Conservation (phyloP, 2,329 filamentous ascomycete species). For the Nemania serpens region DNA sequence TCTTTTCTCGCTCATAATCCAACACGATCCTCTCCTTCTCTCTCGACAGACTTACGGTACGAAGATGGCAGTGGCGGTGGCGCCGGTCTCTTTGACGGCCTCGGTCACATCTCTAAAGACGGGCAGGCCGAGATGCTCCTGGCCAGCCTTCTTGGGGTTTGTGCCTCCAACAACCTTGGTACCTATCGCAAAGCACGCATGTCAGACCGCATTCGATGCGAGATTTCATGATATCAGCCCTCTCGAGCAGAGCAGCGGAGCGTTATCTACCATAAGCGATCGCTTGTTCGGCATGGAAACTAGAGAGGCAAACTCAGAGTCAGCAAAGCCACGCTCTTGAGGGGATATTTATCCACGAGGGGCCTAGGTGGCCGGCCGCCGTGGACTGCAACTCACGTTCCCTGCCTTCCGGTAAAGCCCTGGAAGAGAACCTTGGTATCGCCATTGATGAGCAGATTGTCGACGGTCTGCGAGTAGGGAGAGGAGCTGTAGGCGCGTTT, state of each 20-base stretch:
- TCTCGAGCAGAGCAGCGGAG: conserved; percentile 1
- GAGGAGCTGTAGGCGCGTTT: conserved; percentile 77
- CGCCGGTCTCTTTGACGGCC: conserved; percentile 86
- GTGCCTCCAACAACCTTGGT: conserved; percentile 98
- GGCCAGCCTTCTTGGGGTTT: conserved; percentile 97
- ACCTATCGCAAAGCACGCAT: conserved; percentile 56
- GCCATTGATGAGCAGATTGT: conserved; percentile 89
- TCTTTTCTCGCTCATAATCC: no score
- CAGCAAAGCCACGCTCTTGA: conserved; percentile 35
- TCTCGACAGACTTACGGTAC: conserved; percentile 70
- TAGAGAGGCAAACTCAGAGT: conserved; percentile 46
- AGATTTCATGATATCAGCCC: not conserved
- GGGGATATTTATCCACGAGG: no score
- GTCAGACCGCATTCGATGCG: conserved; percentile 38
- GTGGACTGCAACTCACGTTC: conserved; percentile 69
- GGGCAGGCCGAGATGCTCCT: conserved; percentile 84
- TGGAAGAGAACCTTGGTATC: conserved; percentile 97
- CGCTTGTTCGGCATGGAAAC: conserved; percentile 96
- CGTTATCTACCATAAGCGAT: conserved; percentile 86
- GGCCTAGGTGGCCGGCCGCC: not conserved
- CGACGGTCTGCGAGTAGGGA: conserved; percentile 72
- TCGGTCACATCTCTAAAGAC: conserved; percentile 91
- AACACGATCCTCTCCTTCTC: not conserved
- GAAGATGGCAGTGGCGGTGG: conserved; percentile 92
- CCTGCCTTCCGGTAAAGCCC: conserved; percentile 96